Base-by-base conservation (phyloP, 108 stramenopile genomes). In the Cyclotella sp. region DNA sequence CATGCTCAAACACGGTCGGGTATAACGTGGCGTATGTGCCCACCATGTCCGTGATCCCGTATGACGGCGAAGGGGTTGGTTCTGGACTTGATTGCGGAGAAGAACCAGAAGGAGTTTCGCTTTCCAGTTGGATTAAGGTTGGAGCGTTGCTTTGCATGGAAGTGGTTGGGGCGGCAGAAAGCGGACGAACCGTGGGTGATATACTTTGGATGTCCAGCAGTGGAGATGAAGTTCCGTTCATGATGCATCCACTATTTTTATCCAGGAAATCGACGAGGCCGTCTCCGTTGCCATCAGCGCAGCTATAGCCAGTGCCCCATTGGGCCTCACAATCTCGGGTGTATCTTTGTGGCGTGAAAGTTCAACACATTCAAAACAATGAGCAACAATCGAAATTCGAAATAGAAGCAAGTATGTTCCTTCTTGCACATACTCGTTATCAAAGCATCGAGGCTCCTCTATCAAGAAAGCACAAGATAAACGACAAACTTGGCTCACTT, bases 271-370 rank as follows among this genome's bases (percentile, higher is more conserved):
- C 52, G 30, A 68, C 47, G 4, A 30, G 16, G 22, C 67, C 67
- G 22, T 68, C 67, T 19, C 19, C 42, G 19, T 68, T 68, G 15
- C 67, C 67, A 30, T 68, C 67, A 18, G 67, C 67, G 51, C 67
- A 68, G 16, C 27, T 34, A 29, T 68, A 68, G 7, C 51, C 67
- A 14, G 39, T 51, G 30, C 67, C 67, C 67, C 67, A 68, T n/a
- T 49, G 42, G 21, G 5, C 15, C 29, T 53, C 67, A 21, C 67
- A 68, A 24, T 68, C 67, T 53, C 67, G 0, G 2, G 3, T 26
- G 3, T 24, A 9, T 21, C 55, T 58, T 27, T 3, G 21, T 21
- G 26, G 3, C 0, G 1, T 24, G 3, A 27, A 9, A 58, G 24
- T 21, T 16, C 3, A 58, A 58, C 10, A 27, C 24, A 58, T 13